A percentile compares a stretch with the other conserved stretches of the same genome.
These are phyloP conservation scores for Oryza rufipogon DNA, from an alignment of 176 grass and related monocot species.

Conservation along the genomic window DNA sequence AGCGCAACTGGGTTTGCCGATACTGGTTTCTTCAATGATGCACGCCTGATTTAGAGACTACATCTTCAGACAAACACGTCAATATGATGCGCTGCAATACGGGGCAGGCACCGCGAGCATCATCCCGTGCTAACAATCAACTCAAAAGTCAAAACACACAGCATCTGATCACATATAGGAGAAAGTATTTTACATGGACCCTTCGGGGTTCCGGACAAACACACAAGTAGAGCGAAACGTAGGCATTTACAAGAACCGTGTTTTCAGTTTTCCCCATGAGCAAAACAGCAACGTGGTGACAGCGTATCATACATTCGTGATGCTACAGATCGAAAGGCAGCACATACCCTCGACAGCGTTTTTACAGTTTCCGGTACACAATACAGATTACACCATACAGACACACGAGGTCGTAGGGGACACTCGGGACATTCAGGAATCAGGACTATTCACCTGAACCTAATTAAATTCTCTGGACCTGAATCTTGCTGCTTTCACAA, in stretches of 20 bases:
- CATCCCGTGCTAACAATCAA: no score
- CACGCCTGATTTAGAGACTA: no score
- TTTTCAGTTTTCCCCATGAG: not conserved
- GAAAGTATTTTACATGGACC: no score
- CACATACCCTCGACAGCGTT: not conserved
- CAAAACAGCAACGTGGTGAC: not conserved
- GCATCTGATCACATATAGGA: no score
- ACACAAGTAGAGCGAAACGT: not conserved
- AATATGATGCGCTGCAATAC: no score
- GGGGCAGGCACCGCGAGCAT: no score
- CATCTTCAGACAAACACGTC: no score
- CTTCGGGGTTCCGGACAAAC: no score
- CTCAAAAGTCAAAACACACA: no score
- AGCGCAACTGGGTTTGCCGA: no score
- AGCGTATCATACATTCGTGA: not conserved
- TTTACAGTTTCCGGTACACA: not conserved
- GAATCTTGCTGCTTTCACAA: not conserved
- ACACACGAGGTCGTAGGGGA: not conserved
- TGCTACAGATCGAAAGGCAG: not conserved
- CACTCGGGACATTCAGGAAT: not conserved
- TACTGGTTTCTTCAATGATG: no score
- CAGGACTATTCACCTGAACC: constrained; percentile 8
- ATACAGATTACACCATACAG: not conserved
- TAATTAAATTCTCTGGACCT: not conserved
- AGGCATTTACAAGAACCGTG: not conserved